Conservation (phyloP, 192 early-diverging fungal species). For the Coemansia sp. region DNA sequence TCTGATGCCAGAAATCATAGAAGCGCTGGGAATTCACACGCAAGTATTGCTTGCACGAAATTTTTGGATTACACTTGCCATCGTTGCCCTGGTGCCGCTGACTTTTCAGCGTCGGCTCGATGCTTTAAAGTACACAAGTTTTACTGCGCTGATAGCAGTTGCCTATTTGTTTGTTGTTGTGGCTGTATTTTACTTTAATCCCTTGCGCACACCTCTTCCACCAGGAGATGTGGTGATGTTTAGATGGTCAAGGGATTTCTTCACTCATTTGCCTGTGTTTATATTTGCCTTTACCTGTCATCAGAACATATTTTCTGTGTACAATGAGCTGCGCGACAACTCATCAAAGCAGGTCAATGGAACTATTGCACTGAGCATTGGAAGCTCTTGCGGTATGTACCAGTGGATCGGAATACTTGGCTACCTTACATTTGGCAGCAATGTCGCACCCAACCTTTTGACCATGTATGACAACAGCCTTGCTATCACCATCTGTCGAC, state of each 20-base stretch:
- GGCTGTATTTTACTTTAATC: conserved; percentile 66
- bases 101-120: conserved; percentile 81
- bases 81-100: conserved; percentile 71
- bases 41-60: conserved; percentile 58
- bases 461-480: conserved; percentile 48
- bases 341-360: conserved; percentile 62
- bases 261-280: conserved; percentile 88
- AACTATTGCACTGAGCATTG: conserved; percentile 74
- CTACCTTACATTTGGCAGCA: conserved; percentile 88
- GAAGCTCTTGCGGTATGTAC: conserved; percentile 73
- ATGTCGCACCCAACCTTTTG: conserved; percentile 81
- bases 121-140: conserved; percentile 85
- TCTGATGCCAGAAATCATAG: conserved; percentile 74
- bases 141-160: conserved; percentile 81
- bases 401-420: conserved; percentile 84
- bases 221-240: conserved; percentile 61
- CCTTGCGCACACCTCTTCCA: conserved; percentile 58
- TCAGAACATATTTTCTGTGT: conserved; percentile 95
- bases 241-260: conserved; percentile 60
- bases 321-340: conserved; percentile 93
- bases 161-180: conserved; percentile 86
- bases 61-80: conserved; percentile 85
- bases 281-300: conserved; percentile 99
- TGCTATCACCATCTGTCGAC: conserved; percentile 79
- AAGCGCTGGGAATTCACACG: conserved; percentile 27